Conservation (phyloP, 257 asterid genomes). For the Fraxinus excelsior region DNA sequence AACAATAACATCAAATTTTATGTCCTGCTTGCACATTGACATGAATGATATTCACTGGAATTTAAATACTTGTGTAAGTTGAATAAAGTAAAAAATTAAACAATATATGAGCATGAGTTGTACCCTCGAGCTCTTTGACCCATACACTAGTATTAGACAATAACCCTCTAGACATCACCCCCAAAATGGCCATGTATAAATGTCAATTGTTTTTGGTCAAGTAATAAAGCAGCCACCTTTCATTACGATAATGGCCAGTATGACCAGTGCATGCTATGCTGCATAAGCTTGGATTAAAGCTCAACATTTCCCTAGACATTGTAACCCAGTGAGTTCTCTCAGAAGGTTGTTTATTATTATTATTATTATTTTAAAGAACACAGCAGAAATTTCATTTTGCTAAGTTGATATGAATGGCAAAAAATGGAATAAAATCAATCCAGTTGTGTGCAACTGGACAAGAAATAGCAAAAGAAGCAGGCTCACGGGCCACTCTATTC, state of each 20-base stretch:
- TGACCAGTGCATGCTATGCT: background rate
- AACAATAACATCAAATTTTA: background rate
- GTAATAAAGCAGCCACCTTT: background rate
- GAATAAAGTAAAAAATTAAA: background rate
- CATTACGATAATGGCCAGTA: background rate
- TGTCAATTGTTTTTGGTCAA: too few relatives aligned
- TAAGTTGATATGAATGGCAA: background rate
- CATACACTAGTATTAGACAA: too few relatives aligned
- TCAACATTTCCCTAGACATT: too few relatives aligned
- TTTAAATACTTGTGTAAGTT: background rate
- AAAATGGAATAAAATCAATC: too few relatives aligned
- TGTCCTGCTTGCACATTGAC: background rate
- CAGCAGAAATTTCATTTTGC: too few relatives aligned
- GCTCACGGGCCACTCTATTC: too few relatives aligned
- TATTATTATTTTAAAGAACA: too few relatives aligned
- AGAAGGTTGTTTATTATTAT: too few relatives aligned
- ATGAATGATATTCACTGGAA: background rate
- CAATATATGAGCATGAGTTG: background rate
- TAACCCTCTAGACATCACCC: background rate
- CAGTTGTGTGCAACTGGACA: too few relatives aligned
- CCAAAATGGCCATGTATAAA: background rate
- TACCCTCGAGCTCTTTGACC: background rate
- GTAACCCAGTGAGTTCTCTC: background rate
- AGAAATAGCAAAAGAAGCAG: too few relatives aligned
- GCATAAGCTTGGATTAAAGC: background rate